Evolutionary conservation across 345 rosid species (phyloP).

Genomic region (Dovyalis caffra): DNA sequence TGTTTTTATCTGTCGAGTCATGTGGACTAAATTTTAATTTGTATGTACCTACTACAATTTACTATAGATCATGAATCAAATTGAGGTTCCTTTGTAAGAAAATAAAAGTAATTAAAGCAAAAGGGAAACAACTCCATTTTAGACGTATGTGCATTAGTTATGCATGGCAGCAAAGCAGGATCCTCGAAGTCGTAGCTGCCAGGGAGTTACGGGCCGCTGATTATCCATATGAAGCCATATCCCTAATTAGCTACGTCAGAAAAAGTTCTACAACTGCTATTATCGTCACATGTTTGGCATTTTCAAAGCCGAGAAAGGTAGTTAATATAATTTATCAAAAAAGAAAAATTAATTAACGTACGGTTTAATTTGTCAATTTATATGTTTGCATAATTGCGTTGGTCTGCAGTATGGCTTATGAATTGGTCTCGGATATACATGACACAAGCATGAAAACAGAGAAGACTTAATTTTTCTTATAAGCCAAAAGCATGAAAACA

Average conservation of each 20-base stretch:
- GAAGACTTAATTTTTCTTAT: no score
- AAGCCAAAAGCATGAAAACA: no score
- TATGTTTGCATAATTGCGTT: neutral
- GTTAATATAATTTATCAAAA: neutral
- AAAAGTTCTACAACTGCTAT: neutral
- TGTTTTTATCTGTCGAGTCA: no score
- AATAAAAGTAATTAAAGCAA: no score
- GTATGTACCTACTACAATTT: no score
- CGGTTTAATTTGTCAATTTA: neutral
- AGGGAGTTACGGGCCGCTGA: neutral
- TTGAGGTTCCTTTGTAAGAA: no score
- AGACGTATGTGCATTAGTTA: neutral
- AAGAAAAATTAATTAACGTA: neutral
- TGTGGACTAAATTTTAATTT: no score
- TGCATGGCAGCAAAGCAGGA: neutral
- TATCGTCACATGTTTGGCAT: conserved; percentile 6
- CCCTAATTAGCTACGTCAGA: neutral
- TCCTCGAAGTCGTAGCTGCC: neutral
- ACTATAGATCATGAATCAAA: no score
- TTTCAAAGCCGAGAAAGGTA: neutral
- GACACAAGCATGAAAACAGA: no score
- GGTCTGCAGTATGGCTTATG: neutral
- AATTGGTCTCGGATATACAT: neutral
- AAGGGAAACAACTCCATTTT: no score
- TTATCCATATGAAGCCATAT: neutral